Evolutionary conservation across 768 basidiomycete genomes (phyloP).

Genomic region (Postia placenta): DNA sequence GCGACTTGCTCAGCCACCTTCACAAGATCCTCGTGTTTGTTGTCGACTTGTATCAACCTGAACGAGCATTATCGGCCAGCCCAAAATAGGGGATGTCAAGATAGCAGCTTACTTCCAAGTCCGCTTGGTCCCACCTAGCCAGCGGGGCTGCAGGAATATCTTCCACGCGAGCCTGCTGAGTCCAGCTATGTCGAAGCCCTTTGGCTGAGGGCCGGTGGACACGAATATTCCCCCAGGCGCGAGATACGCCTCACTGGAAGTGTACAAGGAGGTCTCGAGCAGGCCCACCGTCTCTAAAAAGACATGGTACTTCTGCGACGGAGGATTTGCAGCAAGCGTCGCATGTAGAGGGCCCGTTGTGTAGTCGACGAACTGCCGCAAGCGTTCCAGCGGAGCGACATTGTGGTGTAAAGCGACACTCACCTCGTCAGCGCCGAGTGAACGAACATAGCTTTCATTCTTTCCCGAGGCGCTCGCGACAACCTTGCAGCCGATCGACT

Average conservation of each 20-base stretch:
- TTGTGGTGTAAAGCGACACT: constrained; percentile 8
- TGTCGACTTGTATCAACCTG: background rate
- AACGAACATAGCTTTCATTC: constrained; percentile 53
- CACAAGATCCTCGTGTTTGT: background rate
- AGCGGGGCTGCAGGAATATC: constrained; percentile 35
- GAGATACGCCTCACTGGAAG: constrained; percentile 45
- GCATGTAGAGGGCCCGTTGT: constrained; percentile 43
- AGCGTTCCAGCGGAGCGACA: too few species aligned
- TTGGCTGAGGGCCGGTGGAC: constrained; percentile 43
- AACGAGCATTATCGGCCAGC: constrained; percentile 2
- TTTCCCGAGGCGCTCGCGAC: constrained; percentile 52
- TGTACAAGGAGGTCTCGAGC: constrained; percentile 43
- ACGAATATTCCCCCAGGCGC: constrained; percentile 47
- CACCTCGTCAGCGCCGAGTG: constrained; percentile 63
- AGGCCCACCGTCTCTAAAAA: constrained; percentile 56
- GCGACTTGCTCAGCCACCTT: background rate
- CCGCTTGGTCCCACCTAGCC: constrained; percentile 48
- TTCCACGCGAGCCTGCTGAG: constrained; percentile 26
- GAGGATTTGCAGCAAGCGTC: constrained; percentile 39
- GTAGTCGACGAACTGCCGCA: constrained; percentile 51
- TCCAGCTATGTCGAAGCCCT: constrained; percentile 22
- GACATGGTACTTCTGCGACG: constrained; percentile 46
- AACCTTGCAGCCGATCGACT: constrained; percentile 53
- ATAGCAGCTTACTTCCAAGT: constrained; percentile 36
- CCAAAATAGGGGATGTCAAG: too few species aligned